Evolutionary conservation across 441 rosid species (phyloP).

Genomic region (Bocquillonia castaneifolia): DNA sequence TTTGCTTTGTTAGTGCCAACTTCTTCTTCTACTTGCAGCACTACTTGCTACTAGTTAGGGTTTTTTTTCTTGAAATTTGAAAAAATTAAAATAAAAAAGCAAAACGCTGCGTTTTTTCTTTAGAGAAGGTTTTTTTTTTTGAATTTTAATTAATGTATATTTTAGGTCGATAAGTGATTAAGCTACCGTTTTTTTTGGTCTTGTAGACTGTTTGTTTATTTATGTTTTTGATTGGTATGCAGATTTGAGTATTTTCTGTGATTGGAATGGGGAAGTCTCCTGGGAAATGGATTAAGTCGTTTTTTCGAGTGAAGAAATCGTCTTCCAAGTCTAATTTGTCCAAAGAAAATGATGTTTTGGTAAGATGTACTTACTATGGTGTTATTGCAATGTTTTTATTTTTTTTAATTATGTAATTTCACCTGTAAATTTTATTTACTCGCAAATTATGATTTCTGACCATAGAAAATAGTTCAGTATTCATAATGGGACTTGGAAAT

Average conservation of each 20-base stretch:
- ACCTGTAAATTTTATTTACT: too few relatives aligned
- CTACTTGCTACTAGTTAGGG: too few relatives aligned
- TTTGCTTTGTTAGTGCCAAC: not conserved
- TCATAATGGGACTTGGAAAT: not conserved
- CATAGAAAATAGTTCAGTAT: too few relatives aligned
- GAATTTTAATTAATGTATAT: not conserved
- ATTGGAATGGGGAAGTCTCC: slow-evolving; percentile 52
- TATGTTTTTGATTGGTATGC: not conserved
- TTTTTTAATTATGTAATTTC: not conserved
- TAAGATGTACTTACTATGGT: not conserved
- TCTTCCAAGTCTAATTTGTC: slow-evolving; percentile 62
- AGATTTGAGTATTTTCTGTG: not conserved
- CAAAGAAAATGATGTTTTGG: slow-evolving; percentile 32
- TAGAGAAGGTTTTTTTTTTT: not conserved
- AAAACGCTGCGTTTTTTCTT: too few relatives aligned
- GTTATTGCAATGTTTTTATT: slow-evolving; percentile 1
- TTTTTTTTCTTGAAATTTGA: too few relatives aligned
- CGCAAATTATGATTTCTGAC: too few relatives aligned
- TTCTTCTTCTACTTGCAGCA: too few relatives aligned
- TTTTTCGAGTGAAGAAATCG: slow-evolving; percentile 67
- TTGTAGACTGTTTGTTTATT: not conserved
- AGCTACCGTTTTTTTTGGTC: not conserved
- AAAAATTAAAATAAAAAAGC: too few relatives aligned
- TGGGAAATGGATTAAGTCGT: slow-evolving; percentile 57
- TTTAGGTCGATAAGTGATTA: not conserved